Evolutionary conservation across 2,329 filamentous ascomycete genomes (phyloP).

Genomic region (Metarhizium sp.): DNA sequence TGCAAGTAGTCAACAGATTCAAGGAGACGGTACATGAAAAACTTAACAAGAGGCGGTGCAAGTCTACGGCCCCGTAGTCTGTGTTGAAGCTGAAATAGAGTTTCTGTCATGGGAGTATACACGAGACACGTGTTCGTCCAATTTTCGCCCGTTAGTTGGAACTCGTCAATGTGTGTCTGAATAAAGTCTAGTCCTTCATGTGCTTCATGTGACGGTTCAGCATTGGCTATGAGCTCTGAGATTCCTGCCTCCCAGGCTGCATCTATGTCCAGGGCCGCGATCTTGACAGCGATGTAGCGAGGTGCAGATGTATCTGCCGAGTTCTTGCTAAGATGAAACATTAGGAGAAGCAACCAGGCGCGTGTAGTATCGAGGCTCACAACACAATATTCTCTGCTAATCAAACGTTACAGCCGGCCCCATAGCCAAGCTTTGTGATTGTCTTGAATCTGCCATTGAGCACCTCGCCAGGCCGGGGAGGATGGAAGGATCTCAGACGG

Average conservation of each 20-base stretch:
- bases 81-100: conserved; percentile 9
- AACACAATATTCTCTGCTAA: conserved; percentile 18
- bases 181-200: conserved; percentile 9
- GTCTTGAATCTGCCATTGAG: conserved; percentile 25
- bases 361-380: conserved; percentile 1
- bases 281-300: background rate
- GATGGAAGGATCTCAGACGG: conserved; percentile 9
- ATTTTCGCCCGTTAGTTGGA: conserved; percentile 7
- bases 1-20: background rate
- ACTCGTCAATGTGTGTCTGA: conserved; percentile 8
- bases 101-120: conserved; percentile 13
- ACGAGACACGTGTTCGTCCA: conserved; percentile 14
- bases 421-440: conserved; percentile 25
- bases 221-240: conserved; percentile 7
- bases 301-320: background rate
- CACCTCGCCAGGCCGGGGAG: conserved; percentile 14
- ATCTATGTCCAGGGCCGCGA: conserved; percentile 10
- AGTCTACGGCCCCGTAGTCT: conserved; percentile 9
- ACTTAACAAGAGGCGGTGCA: conserved; percentile 8
- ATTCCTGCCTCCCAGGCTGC: conserved; percentile 6
- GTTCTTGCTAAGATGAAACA: background rate
- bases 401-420: conserved; percentile 27
- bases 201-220: conserved; percentile 10
- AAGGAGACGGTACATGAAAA: conserved; percentile 9
- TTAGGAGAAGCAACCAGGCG: background rate